Evolutionary conservation across 2,329 filamentous ascomycete species (phyloP).

Genomic region (Trichophyton benhamiae): DNA sequence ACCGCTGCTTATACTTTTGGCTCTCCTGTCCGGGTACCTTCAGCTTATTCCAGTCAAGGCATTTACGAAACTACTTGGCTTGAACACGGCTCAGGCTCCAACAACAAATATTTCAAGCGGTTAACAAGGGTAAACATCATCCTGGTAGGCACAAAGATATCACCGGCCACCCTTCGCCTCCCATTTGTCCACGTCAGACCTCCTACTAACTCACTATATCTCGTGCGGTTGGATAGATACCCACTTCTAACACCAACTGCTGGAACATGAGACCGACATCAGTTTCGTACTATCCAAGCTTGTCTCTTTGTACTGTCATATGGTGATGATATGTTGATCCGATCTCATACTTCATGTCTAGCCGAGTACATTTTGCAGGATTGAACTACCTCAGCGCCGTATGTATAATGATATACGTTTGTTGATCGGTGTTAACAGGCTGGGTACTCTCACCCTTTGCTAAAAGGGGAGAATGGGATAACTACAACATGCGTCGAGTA

Average conservation of each 20-base stretch:
- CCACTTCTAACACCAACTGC: neutral
- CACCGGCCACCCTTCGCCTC: neutral
- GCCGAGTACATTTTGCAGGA: neutral
- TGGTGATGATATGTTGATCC: neutral
- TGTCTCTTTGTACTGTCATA: neutral
- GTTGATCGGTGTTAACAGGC: too few species aligned
- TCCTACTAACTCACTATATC: neutral
- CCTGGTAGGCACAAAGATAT: neutral
- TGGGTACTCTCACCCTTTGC: too few species aligned
- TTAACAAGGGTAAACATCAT: neutral
- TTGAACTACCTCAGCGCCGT: neutral
- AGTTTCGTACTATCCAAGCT: neutral
- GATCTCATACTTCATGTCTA: neutral
- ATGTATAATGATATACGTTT: neutral
- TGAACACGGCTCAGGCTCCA: neutral
- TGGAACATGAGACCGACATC: neutral
- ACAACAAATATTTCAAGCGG: neutral
- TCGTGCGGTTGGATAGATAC: neutral
- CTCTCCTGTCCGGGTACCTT: neutral
- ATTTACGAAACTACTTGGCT: neutral
- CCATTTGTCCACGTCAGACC: conserved; percentile 1
- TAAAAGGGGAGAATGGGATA: too few species aligned
- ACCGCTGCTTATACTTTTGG: neutral
- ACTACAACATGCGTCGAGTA: too few species aligned
- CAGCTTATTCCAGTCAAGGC: neutral